phyloP scores from a whole-genome alignment of 306 rosid genomes.

The Corylus americana region DNA sequence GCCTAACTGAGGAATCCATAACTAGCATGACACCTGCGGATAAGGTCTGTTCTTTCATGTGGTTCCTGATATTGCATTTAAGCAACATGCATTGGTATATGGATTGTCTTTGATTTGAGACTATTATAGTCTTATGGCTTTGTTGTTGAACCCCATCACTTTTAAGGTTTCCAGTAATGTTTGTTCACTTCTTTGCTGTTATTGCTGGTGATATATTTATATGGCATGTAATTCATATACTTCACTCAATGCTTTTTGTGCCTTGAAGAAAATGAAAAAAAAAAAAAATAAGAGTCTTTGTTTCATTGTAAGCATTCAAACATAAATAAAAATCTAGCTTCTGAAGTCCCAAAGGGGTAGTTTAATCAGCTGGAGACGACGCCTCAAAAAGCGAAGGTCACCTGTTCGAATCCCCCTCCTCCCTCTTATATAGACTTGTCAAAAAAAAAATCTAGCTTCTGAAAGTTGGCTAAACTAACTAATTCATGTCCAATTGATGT shows the following conservation, averaged over 20 bases:
- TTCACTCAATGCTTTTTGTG: background rate
- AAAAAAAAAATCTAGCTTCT: background rate
- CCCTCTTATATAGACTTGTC: too few species aligned
- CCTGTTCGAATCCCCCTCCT: too few species aligned
- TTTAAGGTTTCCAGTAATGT: background rate
- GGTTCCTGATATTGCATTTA: conserved; percentile 25
- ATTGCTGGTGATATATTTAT: background rate
- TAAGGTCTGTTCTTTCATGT: conserved; percentile 59
- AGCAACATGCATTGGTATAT: conserved; percentile 18
- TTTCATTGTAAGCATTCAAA: background rate
- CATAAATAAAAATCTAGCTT: background rate
- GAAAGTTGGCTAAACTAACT: conserved; percentile 10
- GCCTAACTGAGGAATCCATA: conserved; percentile 70
- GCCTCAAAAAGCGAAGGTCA: too few species aligned
- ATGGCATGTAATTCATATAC: background rate
- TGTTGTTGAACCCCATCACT: conserved; percentile 5
- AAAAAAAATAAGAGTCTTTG: too few species aligned
- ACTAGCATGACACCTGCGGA: conserved; percentile 69
- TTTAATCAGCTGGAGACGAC: too few species aligned
- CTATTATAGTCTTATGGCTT: conserved; percentile 2
- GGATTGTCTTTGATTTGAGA: conserved; percentile 21
- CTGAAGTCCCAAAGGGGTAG: too few species aligned
- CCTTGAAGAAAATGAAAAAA: background rate
- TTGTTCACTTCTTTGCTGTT: background rate
- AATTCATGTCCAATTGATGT: conserved; percentile 18